Conservation (phyloP, 1,139 yeast species). For the Pichia sp. region DNA sequence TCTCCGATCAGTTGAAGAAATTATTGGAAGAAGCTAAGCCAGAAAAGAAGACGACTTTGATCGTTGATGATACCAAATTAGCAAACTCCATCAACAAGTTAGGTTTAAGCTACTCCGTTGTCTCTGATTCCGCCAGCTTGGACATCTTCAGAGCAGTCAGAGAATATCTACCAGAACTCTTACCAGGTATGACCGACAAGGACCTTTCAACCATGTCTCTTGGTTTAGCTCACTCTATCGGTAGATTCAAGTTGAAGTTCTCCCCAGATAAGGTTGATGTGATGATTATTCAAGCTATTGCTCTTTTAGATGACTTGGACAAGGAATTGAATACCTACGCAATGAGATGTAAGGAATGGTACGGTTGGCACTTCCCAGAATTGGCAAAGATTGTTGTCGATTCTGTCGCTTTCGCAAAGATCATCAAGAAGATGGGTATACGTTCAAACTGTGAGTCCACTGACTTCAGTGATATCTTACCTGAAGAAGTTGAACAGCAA, state of each 20-base stretch:
- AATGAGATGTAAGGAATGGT: slow-evolving; percentile 99
- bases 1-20: slow-evolving; percentile 72
- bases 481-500: slow-evolving; percentile 83
- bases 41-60: slow-evolving; percentile 83
- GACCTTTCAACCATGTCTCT: slow-evolving; percentile 91
- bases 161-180: slow-evolving; percentile 85
- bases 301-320: slow-evolving; percentile 91
- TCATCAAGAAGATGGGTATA: slow-evolving; percentile 88
- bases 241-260: slow-evolving; percentile 95
- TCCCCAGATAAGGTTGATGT: slow-evolving; percentile 98
- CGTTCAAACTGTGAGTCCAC: slow-evolving; percentile 87
- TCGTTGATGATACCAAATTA: slow-evolving; percentile 91
- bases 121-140: slow-evolving; percentile 89
- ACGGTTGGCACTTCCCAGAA: slow-evolving; percentile 99
- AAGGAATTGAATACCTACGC: slow-evolving; percentile 96
- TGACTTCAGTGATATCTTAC: slow-evolving; percentile 85
- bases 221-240: slow-evolving; percentile 95
- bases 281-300: slow-evolving; percentile 98
- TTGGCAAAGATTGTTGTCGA: slow-evolving; percentile 95
- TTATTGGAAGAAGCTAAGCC: slow-evolving; percentile 75
- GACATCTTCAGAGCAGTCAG: slow-evolving; percentile 94
- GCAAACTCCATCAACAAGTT: slow-evolving; percentile 95
- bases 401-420: slow-evolving; percentile 90
- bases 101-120: slow-evolving; percentile 80
- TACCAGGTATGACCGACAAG: slow-evolving; percentile 86